phyloP scores from a whole-genome alignment of 495 filamentous ascomycete species.

The Penicillium parvum region DNA sequence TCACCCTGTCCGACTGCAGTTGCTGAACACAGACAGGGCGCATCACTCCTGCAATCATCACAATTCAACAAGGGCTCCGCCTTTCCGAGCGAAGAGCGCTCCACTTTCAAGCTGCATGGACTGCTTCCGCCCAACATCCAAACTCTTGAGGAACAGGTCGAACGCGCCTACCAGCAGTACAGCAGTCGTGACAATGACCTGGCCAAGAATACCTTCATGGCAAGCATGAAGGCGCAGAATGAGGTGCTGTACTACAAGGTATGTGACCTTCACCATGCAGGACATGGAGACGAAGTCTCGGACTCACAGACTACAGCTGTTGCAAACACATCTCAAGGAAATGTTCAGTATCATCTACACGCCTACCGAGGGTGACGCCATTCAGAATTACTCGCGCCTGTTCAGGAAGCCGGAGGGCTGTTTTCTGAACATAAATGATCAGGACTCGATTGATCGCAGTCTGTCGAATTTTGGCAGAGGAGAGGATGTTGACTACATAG shows the following conservation, averaged over 20 bases:
- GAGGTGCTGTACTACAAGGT: constrained; percentile 36
- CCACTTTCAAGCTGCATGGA: constrained; percentile 64
- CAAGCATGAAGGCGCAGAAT: constrained; percentile 77
- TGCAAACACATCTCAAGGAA: constrained; percentile 68
- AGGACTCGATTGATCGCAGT: constrained; percentile 55
- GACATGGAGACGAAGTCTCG: background rate
- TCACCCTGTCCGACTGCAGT: background rate
- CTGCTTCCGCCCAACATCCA: constrained; percentile 69
- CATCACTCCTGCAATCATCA: constrained; percentile 59
- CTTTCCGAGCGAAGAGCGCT: constrained; percentile 64
- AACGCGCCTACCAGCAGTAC: constrained; percentile 80
- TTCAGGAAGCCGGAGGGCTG: constrained; percentile 76
- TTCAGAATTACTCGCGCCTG: constrained; percentile 74
- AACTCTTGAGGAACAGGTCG: constrained; percentile 73
- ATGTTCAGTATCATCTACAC: constrained; percentile 90
- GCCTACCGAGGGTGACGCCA: constrained; percentile 88
- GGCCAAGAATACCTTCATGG: constrained; percentile 79
- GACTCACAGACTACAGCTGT: constrained; percentile 37
- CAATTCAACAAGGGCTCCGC: constrained; percentile 84
- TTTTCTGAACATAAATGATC: constrained; percentile 50
- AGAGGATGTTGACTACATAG: constrained; percentile 84
- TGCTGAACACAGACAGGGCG: constrained; percentile 39
- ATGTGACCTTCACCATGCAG: background rate
- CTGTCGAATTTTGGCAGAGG: constrained; percentile 61
- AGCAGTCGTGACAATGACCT: constrained; percentile 52